These are phyloP conservation scores for Tylopilus orsonianus DNA, from an alignment of 1,284 basidiomycete species.

Conservation along the genomic window DNA sequence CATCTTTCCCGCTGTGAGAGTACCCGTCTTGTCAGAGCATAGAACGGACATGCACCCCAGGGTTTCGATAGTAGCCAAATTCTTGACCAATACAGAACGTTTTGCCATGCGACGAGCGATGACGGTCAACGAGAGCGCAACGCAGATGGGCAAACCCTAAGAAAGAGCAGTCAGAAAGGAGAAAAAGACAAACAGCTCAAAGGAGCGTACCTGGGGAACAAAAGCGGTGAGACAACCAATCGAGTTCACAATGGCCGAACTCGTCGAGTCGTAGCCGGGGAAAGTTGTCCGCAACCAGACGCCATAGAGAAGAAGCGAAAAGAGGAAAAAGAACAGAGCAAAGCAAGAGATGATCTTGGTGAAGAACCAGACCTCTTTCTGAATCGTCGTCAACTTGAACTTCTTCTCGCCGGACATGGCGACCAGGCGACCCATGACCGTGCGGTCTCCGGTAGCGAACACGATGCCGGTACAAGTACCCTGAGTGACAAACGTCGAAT, in stretches of 20 bases:
- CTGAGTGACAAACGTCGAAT: slow-evolving; percentile 49
- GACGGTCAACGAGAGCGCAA: slow-evolving; percentile 50
- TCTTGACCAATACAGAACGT: slow-evolving; percentile 57
- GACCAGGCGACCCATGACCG: slow-evolving; percentile 60
- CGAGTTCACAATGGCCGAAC: slow-evolving; percentile 44
- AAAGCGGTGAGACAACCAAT: slow-evolving; percentile 49
- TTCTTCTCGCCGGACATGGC: slow-evolving; percentile 51
- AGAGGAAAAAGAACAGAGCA: slow-evolving; percentile 40
- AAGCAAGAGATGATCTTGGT: slow-evolving; percentile 44
- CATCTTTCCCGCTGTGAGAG: slow-evolving; percentile 42
- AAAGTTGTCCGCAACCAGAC: slow-evolving; percentile 43
- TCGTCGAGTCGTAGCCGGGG: slow-evolving; percentile 39
- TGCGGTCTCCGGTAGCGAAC: slow-evolving; percentile 56
- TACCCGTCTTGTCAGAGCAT: slow-evolving; percentile 57
- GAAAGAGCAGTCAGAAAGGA: background rate
- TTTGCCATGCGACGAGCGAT: slow-evolving; percentile 50
- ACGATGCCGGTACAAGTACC: slow-evolving; percentile 59
- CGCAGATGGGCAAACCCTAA: slow-evolving; percentile 45
- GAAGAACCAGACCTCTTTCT: slow-evolving; percentile 49
- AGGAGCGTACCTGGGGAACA: slow-evolving; percentile 40
- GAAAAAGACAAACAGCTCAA: background rate
- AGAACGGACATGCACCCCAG: slow-evolving; percentile 59
- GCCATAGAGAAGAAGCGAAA: slow-evolving; percentile 44
- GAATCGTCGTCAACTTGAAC: slow-evolving; percentile 48
- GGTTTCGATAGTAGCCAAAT: slow-evolving; percentile 58